Evolutionary conservation across 495 filamentous ascomycete genomes (phyloP).

Genomic region (Cetradonia linearis): DNA sequence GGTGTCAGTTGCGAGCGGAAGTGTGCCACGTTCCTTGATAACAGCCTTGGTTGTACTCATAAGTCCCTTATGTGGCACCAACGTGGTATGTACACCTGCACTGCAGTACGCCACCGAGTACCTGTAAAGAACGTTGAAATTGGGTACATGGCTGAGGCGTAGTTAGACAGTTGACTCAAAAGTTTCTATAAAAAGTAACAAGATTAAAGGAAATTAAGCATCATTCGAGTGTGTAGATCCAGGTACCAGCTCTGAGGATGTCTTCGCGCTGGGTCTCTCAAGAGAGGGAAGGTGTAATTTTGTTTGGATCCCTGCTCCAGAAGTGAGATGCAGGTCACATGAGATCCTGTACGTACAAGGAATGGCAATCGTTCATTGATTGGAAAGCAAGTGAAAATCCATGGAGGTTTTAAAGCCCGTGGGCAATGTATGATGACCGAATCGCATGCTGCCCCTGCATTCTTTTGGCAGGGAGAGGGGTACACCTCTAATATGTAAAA

Average conservation of each 20-base stretch:
- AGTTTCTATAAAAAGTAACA: conserved; percentile 6
- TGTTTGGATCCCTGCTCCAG: not conserved
- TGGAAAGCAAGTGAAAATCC: not conserved
- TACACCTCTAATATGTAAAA: not conserved
- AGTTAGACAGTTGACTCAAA: not conserved
- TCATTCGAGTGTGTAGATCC: not conserved
- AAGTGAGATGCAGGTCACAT: not conserved
- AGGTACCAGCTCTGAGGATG: not conserved
- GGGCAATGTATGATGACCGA: not conserved
- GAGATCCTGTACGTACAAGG: not conserved
- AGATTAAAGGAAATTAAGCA: conserved; percentile 9
- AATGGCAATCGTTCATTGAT: not conserved
- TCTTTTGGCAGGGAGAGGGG: not conserved
- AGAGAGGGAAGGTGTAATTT: not conserved
- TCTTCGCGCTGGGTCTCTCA: not conserved
- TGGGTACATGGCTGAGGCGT: not conserved
- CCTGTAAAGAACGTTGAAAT: not conserved
- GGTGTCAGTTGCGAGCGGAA: not conserved
- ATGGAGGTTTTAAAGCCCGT: not conserved
- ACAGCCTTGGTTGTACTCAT: not conserved
- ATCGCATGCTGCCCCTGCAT: conserved; percentile 1
- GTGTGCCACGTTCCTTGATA: not conserved
- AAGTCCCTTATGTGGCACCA: not conserved
- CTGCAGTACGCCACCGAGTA: not conserved
- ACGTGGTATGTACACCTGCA: not conserved